Percentiles rank a stretch among this genome's conserved stretches.
Conservation (phyloP, 2,329 filamentous ascomycete genomes). For the Xylaria sp. region DNA sequence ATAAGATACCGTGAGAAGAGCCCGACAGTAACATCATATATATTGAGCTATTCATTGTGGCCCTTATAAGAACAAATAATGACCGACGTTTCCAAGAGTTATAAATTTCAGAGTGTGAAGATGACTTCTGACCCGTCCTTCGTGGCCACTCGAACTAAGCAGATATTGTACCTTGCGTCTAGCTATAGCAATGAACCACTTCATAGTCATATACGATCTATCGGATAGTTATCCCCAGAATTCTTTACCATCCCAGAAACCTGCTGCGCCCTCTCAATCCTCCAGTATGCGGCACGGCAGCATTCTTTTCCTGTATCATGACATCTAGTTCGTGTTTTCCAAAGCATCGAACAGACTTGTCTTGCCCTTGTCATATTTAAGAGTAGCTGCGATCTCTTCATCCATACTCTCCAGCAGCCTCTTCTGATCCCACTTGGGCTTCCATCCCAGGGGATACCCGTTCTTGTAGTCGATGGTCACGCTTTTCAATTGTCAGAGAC, state of each 20-base stretch:
- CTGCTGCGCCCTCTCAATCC: neutral
- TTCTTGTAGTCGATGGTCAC: constrained; percentile 41
- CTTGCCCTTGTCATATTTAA: constrained; percentile 41
- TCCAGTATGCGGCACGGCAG: neutral
- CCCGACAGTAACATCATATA: neutral
- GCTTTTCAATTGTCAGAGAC: constrained; percentile 19
- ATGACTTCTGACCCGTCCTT: neutral
- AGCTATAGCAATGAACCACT: neutral
- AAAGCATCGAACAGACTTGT: constrained; percentile 38
- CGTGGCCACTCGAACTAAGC: neutral
- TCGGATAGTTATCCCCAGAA: neutral
- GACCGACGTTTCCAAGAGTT: rapidly evolving
- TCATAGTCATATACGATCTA: neutral
- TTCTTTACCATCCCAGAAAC: neutral
- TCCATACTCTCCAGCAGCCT: constrained; percentile 45
- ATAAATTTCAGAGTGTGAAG: neutral
- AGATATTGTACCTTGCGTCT: too few relatives aligned
- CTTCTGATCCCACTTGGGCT: constrained; percentile 46
- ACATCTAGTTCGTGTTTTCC: constrained; percentile 1
- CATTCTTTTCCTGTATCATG: neutral
- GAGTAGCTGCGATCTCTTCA: constrained; percentile 44
- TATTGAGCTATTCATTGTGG: neutral
- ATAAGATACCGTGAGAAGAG: neutral
- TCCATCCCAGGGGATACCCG: constrained; percentile 44
- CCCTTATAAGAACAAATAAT: neutral